A percentile compares a stretch with the other conserved stretches of the same genome.
Conservation (phyloP, 768 basidiomycete species). For the Agaricus bisporus region DNA sequence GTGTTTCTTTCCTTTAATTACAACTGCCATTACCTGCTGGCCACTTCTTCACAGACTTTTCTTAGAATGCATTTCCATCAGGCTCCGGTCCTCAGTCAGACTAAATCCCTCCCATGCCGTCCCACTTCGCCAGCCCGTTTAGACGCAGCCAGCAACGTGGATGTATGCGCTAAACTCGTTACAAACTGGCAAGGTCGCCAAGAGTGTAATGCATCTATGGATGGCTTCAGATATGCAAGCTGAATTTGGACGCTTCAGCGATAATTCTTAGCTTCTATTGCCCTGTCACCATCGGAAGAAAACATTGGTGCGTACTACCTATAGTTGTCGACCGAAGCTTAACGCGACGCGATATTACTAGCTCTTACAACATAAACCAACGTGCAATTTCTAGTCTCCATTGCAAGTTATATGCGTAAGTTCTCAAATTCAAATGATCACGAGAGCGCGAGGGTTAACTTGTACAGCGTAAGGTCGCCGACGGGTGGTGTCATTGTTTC, state of each 20-base stretch:
- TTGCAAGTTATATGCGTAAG: conserved; percentile 75
- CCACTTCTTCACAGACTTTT: neutral
- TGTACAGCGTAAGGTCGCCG: conserved; percentile 58
- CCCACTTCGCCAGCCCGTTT: neutral
- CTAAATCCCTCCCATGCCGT: neutral
- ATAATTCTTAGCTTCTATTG: conserved; percentile 54
- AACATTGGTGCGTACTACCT: conserved; percentile 41
- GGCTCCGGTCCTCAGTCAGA: neutral
- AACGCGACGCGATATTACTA: conserved; percentile 13
- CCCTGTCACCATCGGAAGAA: conserved; percentile 64
- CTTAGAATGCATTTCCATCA: neutral
- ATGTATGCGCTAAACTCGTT: conserved; percentile 70
- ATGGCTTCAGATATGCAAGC: neutral
- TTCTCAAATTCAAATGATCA: too few species aligned
- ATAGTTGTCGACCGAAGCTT: conserved; percentile 17
- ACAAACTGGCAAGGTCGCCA: conserved; percentile 56
- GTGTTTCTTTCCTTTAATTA: neutral
- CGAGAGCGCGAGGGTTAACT: neutral
- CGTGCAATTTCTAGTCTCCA: conserved; percentile 62
- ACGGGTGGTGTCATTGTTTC: conserved; percentile 72
- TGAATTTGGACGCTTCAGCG: conserved; percentile 29
- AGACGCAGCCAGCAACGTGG: neutral
- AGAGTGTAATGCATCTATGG: conserved; percentile 42
- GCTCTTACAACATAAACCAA: conserved; percentile 62
- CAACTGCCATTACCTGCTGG: neutral